Evolutionary conservation across 129 eudicot species (phyloP), one percentile per base, ranked within the genome.

Genomic region (Ambrosia trifida): DNA sequence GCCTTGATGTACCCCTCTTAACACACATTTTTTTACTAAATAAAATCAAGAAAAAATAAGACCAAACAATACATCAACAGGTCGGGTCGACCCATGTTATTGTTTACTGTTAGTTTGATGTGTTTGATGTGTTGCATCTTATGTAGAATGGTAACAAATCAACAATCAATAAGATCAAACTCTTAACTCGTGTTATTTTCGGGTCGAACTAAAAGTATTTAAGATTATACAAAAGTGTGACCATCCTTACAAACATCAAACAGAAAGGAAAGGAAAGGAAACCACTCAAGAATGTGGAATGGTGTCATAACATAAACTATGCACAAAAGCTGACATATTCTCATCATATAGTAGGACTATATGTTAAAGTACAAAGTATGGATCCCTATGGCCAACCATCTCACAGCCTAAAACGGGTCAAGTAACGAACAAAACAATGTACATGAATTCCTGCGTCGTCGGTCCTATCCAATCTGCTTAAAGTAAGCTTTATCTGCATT

Each of bases 401-500:
- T 58, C 10, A 3, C 14, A 11, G 19, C 18, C 14, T 59, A 41
- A 53, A 69, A 56, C 32, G 43, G 70, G 73, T 24, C 41, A 79
- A 62, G 38, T 77, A 59, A 73, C 36, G 7, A 57, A 57, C 75
- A 66, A 76, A 62, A 46, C 74, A 82, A 79, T 87, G 47, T 87
- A 87, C 94, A 87, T 2, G 33, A 70, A 24, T 24, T 24, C 28
- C 35, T 72, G 67, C 65, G 72, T 7, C 44, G 44, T 40, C 44
- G 44, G 44, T 78, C 77, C 70, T 68, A 79, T 62, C 78, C 85
- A 7, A 65, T 53, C 70, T 81, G 85, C 51, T 85, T 74, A 10
- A 85, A 80, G 73, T 87, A 90, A 31, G 72, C 72, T 79, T 90
- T 82, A 76, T 90, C 96, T 44, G 96, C 96, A 38, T 79, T 83